Base-by-base conservation (phyloP, 148 eudicot species). In the Persicaria maculosa region DNA sequence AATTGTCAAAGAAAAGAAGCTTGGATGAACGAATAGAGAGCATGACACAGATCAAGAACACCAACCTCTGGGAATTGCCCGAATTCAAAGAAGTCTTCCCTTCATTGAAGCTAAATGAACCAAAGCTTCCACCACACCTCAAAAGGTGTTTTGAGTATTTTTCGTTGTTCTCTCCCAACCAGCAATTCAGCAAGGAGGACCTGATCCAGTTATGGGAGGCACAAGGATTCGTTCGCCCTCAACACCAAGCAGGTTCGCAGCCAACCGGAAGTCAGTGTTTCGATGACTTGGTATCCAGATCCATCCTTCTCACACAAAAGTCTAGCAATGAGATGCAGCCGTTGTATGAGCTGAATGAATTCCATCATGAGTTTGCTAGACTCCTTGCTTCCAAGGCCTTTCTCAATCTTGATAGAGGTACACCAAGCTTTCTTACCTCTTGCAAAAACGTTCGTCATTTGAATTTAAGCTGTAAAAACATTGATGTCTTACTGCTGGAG, bases 191-290 rank as follows among this genome's bases (percentile, higher is more conserved):
- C 7, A 55, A 16, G 25, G 61, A 55, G 9, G 61, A 55, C 22
- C 61, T 55, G 25, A 55, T 55, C 15, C 61, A 55, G 4, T 55
- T 55, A 55, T 55, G 61, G 68, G 68, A 61, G 68, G 44, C 15
- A 7, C 44, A 61, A 22, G 68, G 68, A 61, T 61, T 61, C 31
- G 68, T 61, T 61, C 68, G 31, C 25, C 20, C 68, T 7, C 40
- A 31, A 31, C 68, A 31, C 9, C 1, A 15, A 61, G 5, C 3
- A 61, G 44, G 15, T 14, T 59, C 9, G 3, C 43, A 59, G 14
- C 40, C 40, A 59, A 59, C 65, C 3, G 65, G 65, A 11, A 61
- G 14, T 22, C 15, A 61, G 43, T 61, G 68, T 61, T 61, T 61
- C 11, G 68, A 25, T 9, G 43, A 61, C 5, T 9, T 61, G 43